A percentile compares a stretch with the other conserved stretches of the same genome.
Conservation (phyloP, 306 rosid species). For the Cucurbita moschata region DNA sequence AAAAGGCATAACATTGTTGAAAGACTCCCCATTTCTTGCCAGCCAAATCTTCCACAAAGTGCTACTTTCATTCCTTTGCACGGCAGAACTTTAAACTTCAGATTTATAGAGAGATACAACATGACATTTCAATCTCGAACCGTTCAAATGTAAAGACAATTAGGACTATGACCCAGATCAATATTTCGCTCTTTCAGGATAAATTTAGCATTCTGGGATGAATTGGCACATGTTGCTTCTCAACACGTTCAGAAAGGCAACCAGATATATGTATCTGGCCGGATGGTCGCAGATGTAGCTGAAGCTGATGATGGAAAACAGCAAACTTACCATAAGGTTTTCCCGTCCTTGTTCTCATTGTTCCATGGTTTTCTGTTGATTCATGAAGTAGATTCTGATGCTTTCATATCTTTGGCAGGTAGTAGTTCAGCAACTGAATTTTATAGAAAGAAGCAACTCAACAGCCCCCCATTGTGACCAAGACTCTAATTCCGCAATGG, state of each 20-base stretch:
- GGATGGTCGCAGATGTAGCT: conserved; percentile 56
- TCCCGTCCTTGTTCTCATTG: not conserved
- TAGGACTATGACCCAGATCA: not conserved
- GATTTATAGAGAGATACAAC: not conserved
- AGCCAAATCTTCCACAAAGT: not conserved
- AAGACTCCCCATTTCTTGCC: not conserved
- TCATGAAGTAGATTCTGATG: not conserved
- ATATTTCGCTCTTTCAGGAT: conserved; percentile 31
- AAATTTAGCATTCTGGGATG: conserved; percentile 80
- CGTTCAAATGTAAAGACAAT: not conserved
- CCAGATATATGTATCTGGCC: conserved; percentile 67
- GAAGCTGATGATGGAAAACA: conserved; percentile 61
- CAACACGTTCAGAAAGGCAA: conserved; percentile 69
- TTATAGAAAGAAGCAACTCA: conserved; percentile 40
- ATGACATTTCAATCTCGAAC: not conserved
- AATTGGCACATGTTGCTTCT: conserved; percentile 58
- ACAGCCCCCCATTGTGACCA: conserved; percentile 21
- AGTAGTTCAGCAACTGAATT: conserved; percentile 69
- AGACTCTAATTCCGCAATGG: conserved; percentile 27
- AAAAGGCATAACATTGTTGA: not conserved
- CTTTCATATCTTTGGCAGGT: conserved; percentile 33
- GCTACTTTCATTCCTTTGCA: not conserved
- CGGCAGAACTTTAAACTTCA: not conserved
- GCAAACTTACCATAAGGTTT: conserved; percentile 79
- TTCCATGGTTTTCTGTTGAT: not conserved